Evolutionary conservation across 108 stramenopile species (phyloP).

Genomic region (Parmales sp.): DNA sequence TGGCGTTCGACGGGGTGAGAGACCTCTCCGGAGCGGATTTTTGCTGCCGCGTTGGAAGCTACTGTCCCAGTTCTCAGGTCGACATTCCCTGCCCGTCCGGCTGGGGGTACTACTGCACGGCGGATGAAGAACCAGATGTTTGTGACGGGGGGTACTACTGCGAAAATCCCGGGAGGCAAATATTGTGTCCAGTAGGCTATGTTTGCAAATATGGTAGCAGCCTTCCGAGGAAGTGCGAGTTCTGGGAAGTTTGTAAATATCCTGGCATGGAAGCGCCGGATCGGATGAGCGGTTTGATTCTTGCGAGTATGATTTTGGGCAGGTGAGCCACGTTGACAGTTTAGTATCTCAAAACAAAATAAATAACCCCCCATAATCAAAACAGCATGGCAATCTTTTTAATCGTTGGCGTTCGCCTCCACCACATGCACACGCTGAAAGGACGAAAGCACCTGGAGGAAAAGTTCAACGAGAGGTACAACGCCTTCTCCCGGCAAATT

Average conservation of each 20-base stretch:
- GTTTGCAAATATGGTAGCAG: slow-evolving; percentile 13
- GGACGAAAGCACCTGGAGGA: neutral
- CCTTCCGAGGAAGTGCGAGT: neutral
- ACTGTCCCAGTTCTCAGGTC: neutral
- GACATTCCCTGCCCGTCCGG: slow-evolving; percentile 5
- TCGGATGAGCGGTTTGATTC: neutral
- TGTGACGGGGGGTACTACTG: slow-evolving; percentile 22
- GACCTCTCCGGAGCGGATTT: neutral
- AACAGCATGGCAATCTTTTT: too few species aligned
- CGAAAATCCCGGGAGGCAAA: neutral
- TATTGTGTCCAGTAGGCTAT: neutral
- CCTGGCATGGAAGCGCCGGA: neutral
- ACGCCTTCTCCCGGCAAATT: too few species aligned
- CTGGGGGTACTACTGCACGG: slow-evolving; percentile 5
- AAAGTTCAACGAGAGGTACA: neutral
- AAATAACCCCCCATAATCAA: too few species aligned
- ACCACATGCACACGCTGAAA: too few species aligned
- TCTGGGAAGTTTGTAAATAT: neutral
- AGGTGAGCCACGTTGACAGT: too few species aligned
- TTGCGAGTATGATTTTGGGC: too few species aligned
- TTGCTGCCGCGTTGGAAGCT: neutral
- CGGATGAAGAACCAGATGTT: too few species aligned
- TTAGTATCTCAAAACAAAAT: too few species aligned
- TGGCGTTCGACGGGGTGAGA: too few species aligned
- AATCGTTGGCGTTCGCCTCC: too few species aligned